A percentile compares a stretch with the other conserved stretches of the same genome.
These are phyloP conservation scores for Epicoccum sorghinum DNA, from an alignment of 2,329 filamentous ascomycete species.

Conservation along the genomic window DNA sequence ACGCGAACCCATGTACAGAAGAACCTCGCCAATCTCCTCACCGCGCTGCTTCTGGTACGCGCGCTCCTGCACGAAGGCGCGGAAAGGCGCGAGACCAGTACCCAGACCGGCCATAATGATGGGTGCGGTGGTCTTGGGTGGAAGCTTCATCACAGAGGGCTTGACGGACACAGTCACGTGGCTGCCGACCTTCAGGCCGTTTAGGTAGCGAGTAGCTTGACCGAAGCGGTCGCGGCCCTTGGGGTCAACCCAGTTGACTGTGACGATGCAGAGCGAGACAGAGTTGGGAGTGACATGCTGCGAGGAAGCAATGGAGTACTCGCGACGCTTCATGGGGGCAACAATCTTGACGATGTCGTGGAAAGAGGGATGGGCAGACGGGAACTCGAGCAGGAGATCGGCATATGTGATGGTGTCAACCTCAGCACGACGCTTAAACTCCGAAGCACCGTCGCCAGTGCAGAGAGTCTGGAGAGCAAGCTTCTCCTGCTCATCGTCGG, in stretches of 20 bases:
- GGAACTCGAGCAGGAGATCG: constrained; percentile 87
- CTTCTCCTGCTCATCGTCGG: constrained; percentile 81
- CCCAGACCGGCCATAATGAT: constrained; percentile 99
- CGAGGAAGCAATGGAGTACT: constrained; percentile 98
- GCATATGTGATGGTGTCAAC: constrained; percentile 91
- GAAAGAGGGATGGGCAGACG: constrained; percentile 85
- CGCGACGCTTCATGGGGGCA: constrained; percentile 88
- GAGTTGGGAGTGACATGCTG: constrained; percentile 89
- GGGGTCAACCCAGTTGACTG: constrained; percentile 92
- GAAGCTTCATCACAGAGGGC: constrained; percentile 99
- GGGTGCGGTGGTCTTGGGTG: constrained; percentile 81
- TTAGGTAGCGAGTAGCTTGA: constrained; percentile 90
- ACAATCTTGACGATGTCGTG: constrained; percentile 88
- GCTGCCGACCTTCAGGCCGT: constrained; percentile 73
- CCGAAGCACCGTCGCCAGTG: constrained; percentile 74
- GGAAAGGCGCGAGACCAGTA: constrained; percentile 97
- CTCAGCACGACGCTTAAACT: constrained; percentile 91
- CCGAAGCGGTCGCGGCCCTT: constrained; percentile 88
- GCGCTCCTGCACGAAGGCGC: constrained; percentile 96
- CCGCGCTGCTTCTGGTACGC: constrained; percentile 98
- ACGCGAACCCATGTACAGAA: constrained; percentile 95
- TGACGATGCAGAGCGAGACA: constrained; percentile 96
- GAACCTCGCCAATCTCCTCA: constrained; percentile 89
- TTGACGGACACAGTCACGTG: constrained; percentile 92
- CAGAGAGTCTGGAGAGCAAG: constrained; percentile 77